A percentile compares a stretch with the other conserved stretches of the same genome.
Evolutionary conservation across 1,284 basidiomycete species (phyloP).

Genomic region (Cutaneotrichosporon dermatis): DNA sequence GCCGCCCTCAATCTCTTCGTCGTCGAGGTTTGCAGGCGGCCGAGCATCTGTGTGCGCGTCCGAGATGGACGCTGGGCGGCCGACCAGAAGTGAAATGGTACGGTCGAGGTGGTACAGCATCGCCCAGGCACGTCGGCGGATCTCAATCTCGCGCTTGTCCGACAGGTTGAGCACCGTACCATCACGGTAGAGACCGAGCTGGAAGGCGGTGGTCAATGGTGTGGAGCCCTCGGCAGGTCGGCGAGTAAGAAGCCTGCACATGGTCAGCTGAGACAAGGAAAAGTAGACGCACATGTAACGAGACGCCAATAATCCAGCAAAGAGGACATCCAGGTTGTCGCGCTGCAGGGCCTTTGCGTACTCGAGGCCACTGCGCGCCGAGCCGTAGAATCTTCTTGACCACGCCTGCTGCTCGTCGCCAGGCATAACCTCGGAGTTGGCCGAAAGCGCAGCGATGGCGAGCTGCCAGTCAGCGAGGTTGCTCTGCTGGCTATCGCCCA

Average conservation of each 20-base stretch:
- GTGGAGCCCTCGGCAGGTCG: constrained; percentile 50
- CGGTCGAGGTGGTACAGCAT: constrained; percentile 50
- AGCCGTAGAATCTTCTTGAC: constrained; percentile 49
- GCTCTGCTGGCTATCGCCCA: constrained; percentile 2
- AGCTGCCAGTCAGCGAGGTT: constrained; percentile 27
- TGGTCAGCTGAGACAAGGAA: constrained; percentile 1
- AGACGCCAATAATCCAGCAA: constrained; percentile 49
- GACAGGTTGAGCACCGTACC: constrained; percentile 48
- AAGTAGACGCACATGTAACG: constrained; percentile 46
- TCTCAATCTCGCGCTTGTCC: constrained; percentile 50
- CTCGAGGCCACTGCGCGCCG: constrained; percentile 45
- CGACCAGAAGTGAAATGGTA: constrained; percentile 49
- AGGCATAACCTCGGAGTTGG: constrained; percentile 44
- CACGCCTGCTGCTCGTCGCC: constrained; percentile 44
- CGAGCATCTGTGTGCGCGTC: constrained; percentile 50
- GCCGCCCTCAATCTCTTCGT: constrained; percentile 48
- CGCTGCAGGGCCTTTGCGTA: constrained; percentile 50
- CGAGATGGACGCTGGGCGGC: constrained; percentile 48
- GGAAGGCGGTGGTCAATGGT: constrained; percentile 50
- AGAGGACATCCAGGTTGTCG: constrained; percentile 50
- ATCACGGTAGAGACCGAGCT: constrained; percentile 50
- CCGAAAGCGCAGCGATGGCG: constrained; percentile 49
- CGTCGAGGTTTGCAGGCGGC: constrained; percentile 49
- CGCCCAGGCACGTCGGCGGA: constrained; percentile 49
- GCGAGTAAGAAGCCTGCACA: constrained; percentile 44